A percentile compares a stretch with the other conserved stretches of the same genome.
phyloP scores from a whole-genome alignment of 768 basidiomycete genomes.

The Trametes villosa region DNA sequence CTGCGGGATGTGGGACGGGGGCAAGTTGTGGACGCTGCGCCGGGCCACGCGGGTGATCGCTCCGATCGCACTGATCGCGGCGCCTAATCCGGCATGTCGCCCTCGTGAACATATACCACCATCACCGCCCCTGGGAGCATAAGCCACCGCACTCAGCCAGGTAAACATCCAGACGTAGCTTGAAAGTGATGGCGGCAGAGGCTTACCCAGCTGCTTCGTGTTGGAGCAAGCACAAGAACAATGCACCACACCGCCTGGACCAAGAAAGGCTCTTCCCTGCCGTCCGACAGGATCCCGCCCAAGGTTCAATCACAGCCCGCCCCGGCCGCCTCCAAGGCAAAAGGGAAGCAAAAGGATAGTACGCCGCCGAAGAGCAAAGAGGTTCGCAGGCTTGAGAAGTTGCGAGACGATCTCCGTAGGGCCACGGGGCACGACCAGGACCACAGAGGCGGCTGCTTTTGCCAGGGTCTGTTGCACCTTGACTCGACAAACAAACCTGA shows the following conservation, averaged over 20 bases:
- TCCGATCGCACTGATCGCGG: background rate
- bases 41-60: slow-evolving; percentile 2
- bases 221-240: background rate
- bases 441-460: slow-evolving; percentile 71
- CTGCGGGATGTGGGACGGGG: slow-evolving; percentile 8
- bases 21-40: background rate
- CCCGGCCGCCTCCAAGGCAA: slow-evolving; percentile 36
- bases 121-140: background rate
- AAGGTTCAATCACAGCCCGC: slow-evolving; percentile 31
- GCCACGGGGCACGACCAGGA: slow-evolving; percentile 48
- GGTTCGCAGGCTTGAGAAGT: slow-evolving; percentile 51
- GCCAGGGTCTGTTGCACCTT: slow-evolving; percentile 50
- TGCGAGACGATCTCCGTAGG: slow-evolving; percentile 45
- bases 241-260: slow-evolving; percentile 52
- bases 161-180: background rate
- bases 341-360: slow-evolving; percentile 37
- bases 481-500: background rate
- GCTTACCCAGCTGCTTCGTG: no score
- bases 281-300: slow-evolving; percentile 57
- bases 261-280: slow-evolving; percentile 48
- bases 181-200: no score
- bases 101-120: background rate
- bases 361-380: slow-evolving; percentile 50
- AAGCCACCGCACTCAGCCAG: background rate
- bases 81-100: slow-evolving; percentile 5